Evolutionary conservation across 2,329 filamentous ascomycete species (phyloP).

Genomic region (Alternaria brassicicola): DNA sequence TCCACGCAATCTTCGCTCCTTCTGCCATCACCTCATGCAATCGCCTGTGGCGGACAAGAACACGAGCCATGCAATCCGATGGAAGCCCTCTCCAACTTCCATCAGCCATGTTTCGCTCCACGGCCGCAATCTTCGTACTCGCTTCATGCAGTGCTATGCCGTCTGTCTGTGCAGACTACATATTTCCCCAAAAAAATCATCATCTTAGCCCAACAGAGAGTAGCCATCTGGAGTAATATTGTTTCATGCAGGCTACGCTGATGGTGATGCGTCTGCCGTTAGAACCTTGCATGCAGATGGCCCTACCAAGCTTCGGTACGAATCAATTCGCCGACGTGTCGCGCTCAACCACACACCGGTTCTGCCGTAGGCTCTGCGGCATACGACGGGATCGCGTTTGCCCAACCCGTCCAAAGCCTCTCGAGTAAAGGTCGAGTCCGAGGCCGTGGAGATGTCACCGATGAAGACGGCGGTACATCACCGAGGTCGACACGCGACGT

Average conservation of each 20-base stretch:
- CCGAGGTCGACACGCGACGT: slow-evolving; percentile 5
- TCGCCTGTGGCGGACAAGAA: slow-evolving; percentile 1
- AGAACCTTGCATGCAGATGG: slow-evolving; percentile 33
- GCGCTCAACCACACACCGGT: slow-evolving; percentile 26
- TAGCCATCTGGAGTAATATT: slow-evolving; percentile 31
- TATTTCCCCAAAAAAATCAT: slow-evolving; percentile 4
- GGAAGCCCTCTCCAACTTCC: slow-evolving; percentile 10
- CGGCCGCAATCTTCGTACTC: slow-evolving; percentile 23
- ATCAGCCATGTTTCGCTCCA: slow-evolving; percentile 9
- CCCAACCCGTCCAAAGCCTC: slow-evolving; percentile 29
- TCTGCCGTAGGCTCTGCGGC: slow-evolving; percentile 26
- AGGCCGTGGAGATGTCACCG: slow-evolving; percentile 30
- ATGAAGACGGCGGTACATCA: slow-evolving; percentile 6
- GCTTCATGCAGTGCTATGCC: slow-evolving; percentile 26
- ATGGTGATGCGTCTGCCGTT: slow-evolving; percentile 41
- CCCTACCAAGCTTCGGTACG: slow-evolving; percentile 23
- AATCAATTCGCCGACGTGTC: slow-evolving; percentile 40
- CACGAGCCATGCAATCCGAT: background rate
- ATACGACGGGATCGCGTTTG: slow-evolving; percentile 27
- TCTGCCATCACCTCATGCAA: slow-evolving; percentile 4
- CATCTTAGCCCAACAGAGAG: slow-evolving; percentile 16
- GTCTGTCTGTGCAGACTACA: slow-evolving; percentile 23
- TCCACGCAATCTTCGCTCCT: background rate
- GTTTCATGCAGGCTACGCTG: slow-evolving; percentile 34
- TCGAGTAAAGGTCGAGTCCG: slow-evolving; percentile 31